Conservation (phyloP, 257 asterid genomes). For the Voacanga thouarsii region DNA sequence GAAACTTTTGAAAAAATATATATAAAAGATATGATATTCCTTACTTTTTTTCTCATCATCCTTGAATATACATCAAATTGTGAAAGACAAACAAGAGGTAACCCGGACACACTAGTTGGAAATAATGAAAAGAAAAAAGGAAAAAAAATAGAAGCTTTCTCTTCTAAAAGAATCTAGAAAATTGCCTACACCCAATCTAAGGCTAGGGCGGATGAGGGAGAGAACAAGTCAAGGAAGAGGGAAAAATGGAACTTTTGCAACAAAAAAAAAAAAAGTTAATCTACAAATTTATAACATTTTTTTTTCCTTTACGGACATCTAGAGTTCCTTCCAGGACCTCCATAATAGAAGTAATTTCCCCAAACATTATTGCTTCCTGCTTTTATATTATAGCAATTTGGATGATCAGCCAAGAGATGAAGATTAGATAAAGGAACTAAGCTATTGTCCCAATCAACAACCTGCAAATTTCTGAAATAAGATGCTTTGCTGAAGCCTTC, state of each 20-base stretch:
- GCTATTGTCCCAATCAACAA: slow-evolving; percentile 90
- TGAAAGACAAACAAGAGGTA: slow-evolving; percentile 21
- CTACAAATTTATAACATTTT: slow-evolving; percentile 33
- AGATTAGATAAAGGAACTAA: slow-evolving; percentile 66
- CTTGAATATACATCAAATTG: slow-evolving; percentile 42
- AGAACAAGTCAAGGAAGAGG: not conserved
- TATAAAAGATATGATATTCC: not conserved
- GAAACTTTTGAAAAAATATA: not conserved
- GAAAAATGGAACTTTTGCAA: not conserved
- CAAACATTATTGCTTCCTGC: slow-evolving; percentile 82
- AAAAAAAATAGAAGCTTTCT: slow-evolving; percentile 21
- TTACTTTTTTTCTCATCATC: slow-evolving; percentile 4
- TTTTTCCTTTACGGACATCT: slow-evolving; percentile 50
- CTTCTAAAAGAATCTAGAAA: slow-evolving; percentile 34
- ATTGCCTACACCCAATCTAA: slow-evolving; percentile 17
- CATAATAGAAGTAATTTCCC: slow-evolving; percentile 91
- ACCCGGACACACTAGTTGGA: not conserved
- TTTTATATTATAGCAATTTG: slow-evolving; percentile 68
- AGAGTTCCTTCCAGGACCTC: slow-evolving; percentile 86
- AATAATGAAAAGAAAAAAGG: slow-evolving; percentile 10
- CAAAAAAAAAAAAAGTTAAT: slow-evolving; percentile 8
- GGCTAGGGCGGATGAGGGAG: not conserved
- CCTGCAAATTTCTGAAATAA: slow-evolving; percentile 77
- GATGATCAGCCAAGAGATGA: slow-evolving; percentile 88
- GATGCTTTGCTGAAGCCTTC: slow-evolving; percentile 88